These are phyloP conservation scores for Epipyxis sp. DNA, from an alignment of 108 stramenopile species.

Conservation along the genomic window DNA sequence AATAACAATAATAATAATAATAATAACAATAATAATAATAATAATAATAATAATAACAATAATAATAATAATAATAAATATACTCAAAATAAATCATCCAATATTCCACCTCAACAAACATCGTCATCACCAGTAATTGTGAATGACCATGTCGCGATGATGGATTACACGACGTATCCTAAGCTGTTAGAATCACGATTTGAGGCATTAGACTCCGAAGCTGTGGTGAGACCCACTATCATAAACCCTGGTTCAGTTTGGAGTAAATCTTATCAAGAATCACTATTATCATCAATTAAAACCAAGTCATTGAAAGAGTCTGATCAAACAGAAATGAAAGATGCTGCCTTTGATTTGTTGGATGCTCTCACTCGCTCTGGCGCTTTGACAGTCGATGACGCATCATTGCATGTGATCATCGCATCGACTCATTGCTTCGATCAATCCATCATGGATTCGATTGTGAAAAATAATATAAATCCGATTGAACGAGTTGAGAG, in stretches of 20 bases:
- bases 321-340: not conserved
- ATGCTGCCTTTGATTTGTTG: slow-evolving; percentile 75
- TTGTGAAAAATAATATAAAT: slow-evolving; percentile 73
- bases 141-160: not conserved
- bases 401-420: slow-evolving; percentile 72
- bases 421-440: slow-evolving; percentile 78
- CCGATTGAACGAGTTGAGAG: slow-evolving; percentile 75
- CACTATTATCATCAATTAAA: not conserved
- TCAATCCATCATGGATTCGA: slow-evolving; percentile 64
- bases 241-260: not conserved
- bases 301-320: not conserved
- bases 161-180: not conserved
- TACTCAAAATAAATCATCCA: not conserved
- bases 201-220: not conserved
- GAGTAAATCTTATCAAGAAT: not conserved
- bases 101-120: not conserved
- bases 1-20: too few species aligned
- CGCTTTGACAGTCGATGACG: slow-evolving; percentile 59
- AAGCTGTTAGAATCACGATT: not conserved
- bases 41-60: too few species aligned
- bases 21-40: too few species aligned
- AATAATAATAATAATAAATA: too few species aligned
- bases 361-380: slow-evolving; percentile 74
- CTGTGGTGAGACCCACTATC: not conserved
- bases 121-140: not conserved